Conservation (phyloP, 2,329 filamentous ascomycete genomes). For the Bipolaris bicolor region DNA sequence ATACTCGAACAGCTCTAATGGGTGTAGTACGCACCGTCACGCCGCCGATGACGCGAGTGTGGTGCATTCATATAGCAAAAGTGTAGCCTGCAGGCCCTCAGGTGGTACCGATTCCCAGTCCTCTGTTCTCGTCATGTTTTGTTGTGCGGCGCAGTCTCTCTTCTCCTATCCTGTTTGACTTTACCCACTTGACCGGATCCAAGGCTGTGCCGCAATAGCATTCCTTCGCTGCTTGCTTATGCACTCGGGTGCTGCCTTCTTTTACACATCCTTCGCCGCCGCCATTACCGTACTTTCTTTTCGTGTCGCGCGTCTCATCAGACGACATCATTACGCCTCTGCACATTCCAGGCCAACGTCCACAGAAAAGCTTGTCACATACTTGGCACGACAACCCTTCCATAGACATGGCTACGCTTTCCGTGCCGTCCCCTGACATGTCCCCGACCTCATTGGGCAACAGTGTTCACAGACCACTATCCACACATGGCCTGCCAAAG, state of each 20-base stretch:
- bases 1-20: conserved; percentile 9
- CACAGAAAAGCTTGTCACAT: conserved; percentile 9
- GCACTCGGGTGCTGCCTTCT: conserved; percentile 16
- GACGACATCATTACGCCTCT: conserved; percentile 10
- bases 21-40: conserved; percentile 25
- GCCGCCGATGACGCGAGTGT: conserved; percentile 33
- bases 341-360: not conserved
- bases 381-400: conserved; percentile 11
- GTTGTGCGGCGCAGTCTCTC: conserved; percentile 28
- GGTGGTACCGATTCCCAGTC: conserved; percentile 38
- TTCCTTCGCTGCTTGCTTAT: conserved; percentile 14
- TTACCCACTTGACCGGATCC: conserved; percentile 25
- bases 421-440: conserved; percentile 32
- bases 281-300: conserved; percentile 15
- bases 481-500: conserved; percentile 45
- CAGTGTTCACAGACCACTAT: conserved; percentile 36
- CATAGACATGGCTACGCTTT: conserved; percentile 30
- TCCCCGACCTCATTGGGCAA: conserved; percentile 27
- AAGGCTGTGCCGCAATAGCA: conserved; percentile 23
- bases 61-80: conserved; percentile 41
- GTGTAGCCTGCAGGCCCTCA: conserved; percentile 39
- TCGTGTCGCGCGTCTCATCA: conserved; percentile 11
- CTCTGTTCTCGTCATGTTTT: conserved; percentile 28
- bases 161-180: conserved; percentile 23
- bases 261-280: conserved; percentile 19